Conservation (phyloP, 2,329 filamentous ascomycete species). For the Paraphoma chrysanthemicola region DNA sequence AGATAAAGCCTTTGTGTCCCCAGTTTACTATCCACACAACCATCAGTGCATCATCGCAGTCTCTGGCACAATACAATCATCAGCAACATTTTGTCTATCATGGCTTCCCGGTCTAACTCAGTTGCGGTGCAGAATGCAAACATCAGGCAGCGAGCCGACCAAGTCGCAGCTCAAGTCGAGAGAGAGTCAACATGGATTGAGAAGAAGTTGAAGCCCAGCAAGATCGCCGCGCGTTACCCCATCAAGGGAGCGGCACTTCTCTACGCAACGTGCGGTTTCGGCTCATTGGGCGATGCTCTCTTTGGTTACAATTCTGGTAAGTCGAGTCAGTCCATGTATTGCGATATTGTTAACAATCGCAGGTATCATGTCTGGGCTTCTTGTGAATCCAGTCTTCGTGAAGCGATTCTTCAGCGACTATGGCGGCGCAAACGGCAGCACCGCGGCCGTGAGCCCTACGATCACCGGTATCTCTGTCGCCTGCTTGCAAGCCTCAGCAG, state of each 20-base stretch:
- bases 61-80: background rate
- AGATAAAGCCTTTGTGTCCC: slow-evolving; percentile 60
- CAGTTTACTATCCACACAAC: slow-evolving; percentile 11
- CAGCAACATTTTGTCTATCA: background rate
- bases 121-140: slow-evolving; percentile 20
- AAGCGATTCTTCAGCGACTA: slow-evolving; percentile 49
- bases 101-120: slow-evolving; percentile 16
- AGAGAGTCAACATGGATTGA: slow-evolving; percentile 43
- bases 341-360: slow-evolving; percentile 9
- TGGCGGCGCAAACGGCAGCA: slow-evolving; percentile 46
- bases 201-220: slow-evolving; percentile 46
- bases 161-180: slow-evolving; percentile 28
- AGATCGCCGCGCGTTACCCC: slow-evolving; percentile 46
- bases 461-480: slow-evolving; percentile 49
- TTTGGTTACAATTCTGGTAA: slow-evolving; percentile 53
- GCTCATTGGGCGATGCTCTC: slow-evolving; percentile 50
- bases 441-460: slow-evolving; percentile 43
- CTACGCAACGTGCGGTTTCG: slow-evolving; percentile 50
- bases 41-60: background rate
- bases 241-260: slow-evolving; percentile 47
- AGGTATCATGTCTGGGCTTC: slow-evolving; percentile 52
- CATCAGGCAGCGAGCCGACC: slow-evolving; percentile 26
- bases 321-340: background rate
- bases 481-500: slow-evolving; percentile 47
- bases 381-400: slow-evolving; percentile 51